Evolutionary conservation across 2,329 filamentous ascomycete species (phyloP), one percentile per base, ranked within the genome.

Genomic region (Apiospora koreana): DNA sequence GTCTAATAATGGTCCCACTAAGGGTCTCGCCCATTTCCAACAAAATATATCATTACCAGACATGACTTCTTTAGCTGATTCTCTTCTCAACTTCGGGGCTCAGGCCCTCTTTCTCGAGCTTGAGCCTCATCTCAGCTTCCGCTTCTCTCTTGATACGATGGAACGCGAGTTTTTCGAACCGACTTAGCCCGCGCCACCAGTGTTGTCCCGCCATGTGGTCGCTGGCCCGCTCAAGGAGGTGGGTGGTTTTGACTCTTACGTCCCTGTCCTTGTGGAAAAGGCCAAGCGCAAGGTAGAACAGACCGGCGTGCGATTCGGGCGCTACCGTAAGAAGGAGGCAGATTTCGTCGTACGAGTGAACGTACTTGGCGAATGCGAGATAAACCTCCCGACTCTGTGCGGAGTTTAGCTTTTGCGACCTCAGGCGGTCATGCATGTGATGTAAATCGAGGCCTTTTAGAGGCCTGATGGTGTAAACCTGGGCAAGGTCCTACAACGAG

Each of bases 261-360:
- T 94, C 92, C 45, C 87, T 86, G 73, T 95, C 91, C 69, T 94
- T 94, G 83, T 99, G 96, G 80, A 98, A 98, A 7, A 99, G 85
- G 0, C 96, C 96, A 68, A 98, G 87, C 6, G 92, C 93, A 35
- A 99, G 83, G 76, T 98, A 97, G 80, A 98, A 98, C 3, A 98
- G 86, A 0, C 94, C 96, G 0, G 92, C 93, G 76, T 96, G 94
- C 38, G 90, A 93, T 81, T 97, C 94, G 9, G 94, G 94, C 7
- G 94, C 91, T 8, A 96, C 92, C 38, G 90, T 91, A 8, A 97
- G 86, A 7, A 97, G 86, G 71, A 97, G 91, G 76, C 92, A 95
- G 72, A 97, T 94, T 76, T 95, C 94, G 75, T 93, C 92, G 78
- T 97, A 96, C 31, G 91, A 90, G 75, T 92, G 91, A 54, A 95